Percentiles rank a stretch among this genome's conserved stretches.
phyloP scores from a whole-genome alignment of 768 basidiomycete genomes.

The Neoboletus magnificus region DNA sequence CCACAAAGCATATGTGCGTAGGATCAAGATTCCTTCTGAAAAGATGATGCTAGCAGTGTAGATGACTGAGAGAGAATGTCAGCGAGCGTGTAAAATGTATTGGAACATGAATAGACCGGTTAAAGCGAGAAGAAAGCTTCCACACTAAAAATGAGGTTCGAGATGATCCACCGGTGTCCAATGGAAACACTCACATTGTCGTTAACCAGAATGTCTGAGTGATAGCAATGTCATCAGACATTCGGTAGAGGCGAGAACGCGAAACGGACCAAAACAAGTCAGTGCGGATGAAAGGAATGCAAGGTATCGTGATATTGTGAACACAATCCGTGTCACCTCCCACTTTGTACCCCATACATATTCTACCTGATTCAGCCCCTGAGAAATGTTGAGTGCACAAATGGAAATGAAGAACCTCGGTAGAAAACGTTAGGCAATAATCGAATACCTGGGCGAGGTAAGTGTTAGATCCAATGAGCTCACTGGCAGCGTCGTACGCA shows the following conservation, averaged over 20 bases:
- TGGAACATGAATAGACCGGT: slow-evolving; percentile 7
- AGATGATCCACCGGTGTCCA: neutral
- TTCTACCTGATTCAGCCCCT: slow-evolving; percentile 14
- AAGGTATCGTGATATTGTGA: slow-evolving; percentile 27
- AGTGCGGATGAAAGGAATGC: slow-evolving; percentile 15
- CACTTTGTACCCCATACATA: slow-evolving; percentile 24
- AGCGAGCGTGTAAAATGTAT: neutral
- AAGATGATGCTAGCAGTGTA: slow-evolving; percentile 11
- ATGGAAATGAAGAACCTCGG: slow-evolving; percentile 14
- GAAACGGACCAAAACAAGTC: slow-evolving; percentile 17
- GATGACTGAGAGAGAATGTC: slow-evolving; percentile 5
- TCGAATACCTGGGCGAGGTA: slow-evolving; percentile 12
- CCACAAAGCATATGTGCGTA: slow-evolving; percentile 28
- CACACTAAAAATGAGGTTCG: slow-evolving; percentile 12
- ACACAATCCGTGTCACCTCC: slow-evolving; percentile 19
- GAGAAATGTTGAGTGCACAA: neutral
- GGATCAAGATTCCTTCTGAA: slow-evolving; percentile 17
- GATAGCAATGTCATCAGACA: neutral
- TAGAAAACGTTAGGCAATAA: slow-evolving; percentile 23
- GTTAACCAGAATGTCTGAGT: slow-evolving; percentile 6
- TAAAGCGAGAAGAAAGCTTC: slow-evolving; percentile 10
- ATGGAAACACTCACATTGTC: slow-evolving; percentile 1
- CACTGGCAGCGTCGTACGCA: neutral
- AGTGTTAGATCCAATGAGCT: neutral
- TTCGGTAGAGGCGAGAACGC: neutral